These are phyloP conservation scores for Talaromyces ruber DNA, from an alignment of 495 filamentous ascomycete species.

Conservation along the genomic window DNA sequence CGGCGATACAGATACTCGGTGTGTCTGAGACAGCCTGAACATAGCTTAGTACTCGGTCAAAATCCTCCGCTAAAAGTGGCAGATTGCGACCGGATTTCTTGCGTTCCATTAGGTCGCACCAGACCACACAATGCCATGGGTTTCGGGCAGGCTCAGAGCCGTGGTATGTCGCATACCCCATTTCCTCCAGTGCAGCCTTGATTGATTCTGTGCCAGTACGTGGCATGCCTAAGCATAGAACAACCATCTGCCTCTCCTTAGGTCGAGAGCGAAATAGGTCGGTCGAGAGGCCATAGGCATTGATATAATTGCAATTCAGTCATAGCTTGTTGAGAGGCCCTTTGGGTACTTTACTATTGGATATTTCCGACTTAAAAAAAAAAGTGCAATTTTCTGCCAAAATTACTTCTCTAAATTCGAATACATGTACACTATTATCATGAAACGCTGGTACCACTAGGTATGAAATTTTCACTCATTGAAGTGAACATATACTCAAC, in stretches of 20 bases:
- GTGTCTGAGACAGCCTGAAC: slow-evolving; percentile 45
- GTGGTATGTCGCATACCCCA: slow-evolving; percentile 11
- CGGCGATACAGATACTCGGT: slow-evolving; percentile 41
- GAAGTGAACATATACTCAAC: neutral
- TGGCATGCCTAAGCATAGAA: slow-evolving; percentile 20
- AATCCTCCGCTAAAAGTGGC: slow-evolving; percentile 23
- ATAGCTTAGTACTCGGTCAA: slow-evolving; percentile 36
- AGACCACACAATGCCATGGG: neutral
- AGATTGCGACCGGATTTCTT: neutral
- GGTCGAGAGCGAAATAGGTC: neutral
- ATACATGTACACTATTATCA: too few species aligned
- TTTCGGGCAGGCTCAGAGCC: slow-evolving; percentile 14
- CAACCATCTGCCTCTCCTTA: slow-evolving; percentile 13
- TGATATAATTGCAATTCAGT: neutral
- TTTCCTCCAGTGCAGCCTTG: slow-evolving; percentile 12
- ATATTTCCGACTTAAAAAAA: too few species aligned
- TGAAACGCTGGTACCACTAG: too few species aligned
- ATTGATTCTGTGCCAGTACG: slow-evolving; percentile 21
- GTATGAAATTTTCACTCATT: neutral
- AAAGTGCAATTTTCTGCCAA: too few species aligned
- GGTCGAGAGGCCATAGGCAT: neutral
- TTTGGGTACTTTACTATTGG: too few species aligned
- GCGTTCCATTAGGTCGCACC: neutral
- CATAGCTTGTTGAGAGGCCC: too few species aligned
- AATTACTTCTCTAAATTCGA: too few species aligned